These are phyloP conservation scores for Penicillium sp. DNA, from an alignment of 2,329 filamentous ascomycete genomes.

Conservation along the genomic window DNA sequence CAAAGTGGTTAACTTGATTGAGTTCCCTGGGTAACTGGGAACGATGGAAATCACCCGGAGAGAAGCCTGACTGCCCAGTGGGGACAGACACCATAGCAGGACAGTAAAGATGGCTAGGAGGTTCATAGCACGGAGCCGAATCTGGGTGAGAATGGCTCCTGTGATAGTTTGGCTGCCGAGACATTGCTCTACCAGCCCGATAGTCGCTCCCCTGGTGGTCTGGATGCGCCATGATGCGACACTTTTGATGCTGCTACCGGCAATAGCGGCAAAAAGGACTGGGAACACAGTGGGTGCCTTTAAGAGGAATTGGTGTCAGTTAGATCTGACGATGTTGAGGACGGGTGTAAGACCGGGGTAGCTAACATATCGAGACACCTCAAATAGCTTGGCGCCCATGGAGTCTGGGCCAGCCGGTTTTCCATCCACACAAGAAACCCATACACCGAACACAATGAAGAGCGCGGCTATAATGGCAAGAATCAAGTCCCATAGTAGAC, in stretches of 20 bases:
- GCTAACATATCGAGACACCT: not conserved
- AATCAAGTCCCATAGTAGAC: not conserved
- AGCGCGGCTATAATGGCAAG: not conserved
- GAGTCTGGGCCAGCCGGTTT: not conserved
- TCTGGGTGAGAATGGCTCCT: not conserved
- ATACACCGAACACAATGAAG: not conserved
- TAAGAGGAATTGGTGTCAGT: not conserved
- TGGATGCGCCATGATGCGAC: conserved; percentile 1
- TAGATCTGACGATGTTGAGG: not conserved
- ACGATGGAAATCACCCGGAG: not conserved
- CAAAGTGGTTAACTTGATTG: not conserved
- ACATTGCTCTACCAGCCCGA: conserved; percentile 1
- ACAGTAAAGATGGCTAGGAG: not conserved
- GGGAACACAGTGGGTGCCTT: not conserved
- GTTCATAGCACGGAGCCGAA: not conserved
- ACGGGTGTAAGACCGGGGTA: not conserved
- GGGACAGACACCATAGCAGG: not conserved
- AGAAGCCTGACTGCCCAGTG: not conserved
- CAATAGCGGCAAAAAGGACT: not conserved
- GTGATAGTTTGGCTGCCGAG: conserved; percentile 1
- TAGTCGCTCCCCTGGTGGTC: not conserved
- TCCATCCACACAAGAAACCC: not conserved
- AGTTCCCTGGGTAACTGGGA: not conserved
- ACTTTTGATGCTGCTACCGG: conserved; percentile 2
- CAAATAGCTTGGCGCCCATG: not conserved